phyloP scores from a whole-genome alignment of 208 protist genomes.

The Trypanosoma mega region DNA sequence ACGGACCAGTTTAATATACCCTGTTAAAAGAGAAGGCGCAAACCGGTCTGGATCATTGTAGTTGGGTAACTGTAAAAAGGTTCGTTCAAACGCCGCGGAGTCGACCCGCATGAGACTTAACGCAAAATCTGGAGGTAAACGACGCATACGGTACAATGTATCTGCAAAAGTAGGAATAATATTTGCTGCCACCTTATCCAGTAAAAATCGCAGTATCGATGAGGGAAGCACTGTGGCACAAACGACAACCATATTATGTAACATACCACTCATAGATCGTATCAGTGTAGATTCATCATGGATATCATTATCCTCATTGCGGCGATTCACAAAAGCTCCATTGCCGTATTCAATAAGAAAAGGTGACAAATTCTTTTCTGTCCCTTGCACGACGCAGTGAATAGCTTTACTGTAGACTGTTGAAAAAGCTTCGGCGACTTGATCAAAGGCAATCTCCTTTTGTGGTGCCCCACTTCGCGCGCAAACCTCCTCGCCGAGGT shows the following conservation, averaged over 20 bases:
- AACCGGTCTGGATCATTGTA: constrained; percentile 84
- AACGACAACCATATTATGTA: constrained; percentile 68
- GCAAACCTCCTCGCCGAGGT: constrained; percentile 80
- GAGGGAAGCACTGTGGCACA: constrained; percentile 60
- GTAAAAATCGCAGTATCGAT: constrained; percentile 71
- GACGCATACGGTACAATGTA: constrained; percentile 64
- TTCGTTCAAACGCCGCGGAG: constrained; percentile 68
- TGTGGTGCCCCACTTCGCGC: constrained; percentile 56
- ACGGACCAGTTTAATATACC: constrained; percentile 76
- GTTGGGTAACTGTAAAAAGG: constrained; percentile 83
- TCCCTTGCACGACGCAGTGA: constrained; percentile 64
- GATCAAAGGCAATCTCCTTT: constrained; percentile 72
- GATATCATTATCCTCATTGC: constrained; percentile 29
- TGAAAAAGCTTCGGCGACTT: constrained; percentile 75
- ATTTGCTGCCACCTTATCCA: constrained; percentile 74
- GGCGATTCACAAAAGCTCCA: constrained; percentile 31
- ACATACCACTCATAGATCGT: constrained; percentile 48
- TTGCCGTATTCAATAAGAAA: constrained; percentile 71
- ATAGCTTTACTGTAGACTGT: constrained; percentile 62
- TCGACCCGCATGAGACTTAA: constrained; percentile 74
- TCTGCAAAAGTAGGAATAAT: constrained; percentile 73
- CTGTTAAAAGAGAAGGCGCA: constrained; percentile 39
- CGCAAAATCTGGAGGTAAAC: constrained; percentile 51
- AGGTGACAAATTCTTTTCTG: constrained; percentile 46
- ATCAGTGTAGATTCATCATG: constrained; percentile 69